These are phyloP conservation scores for Solanum hybrid DNA, from an alignment of 305 asterid genomes.

Conservation along the genomic window DNA sequence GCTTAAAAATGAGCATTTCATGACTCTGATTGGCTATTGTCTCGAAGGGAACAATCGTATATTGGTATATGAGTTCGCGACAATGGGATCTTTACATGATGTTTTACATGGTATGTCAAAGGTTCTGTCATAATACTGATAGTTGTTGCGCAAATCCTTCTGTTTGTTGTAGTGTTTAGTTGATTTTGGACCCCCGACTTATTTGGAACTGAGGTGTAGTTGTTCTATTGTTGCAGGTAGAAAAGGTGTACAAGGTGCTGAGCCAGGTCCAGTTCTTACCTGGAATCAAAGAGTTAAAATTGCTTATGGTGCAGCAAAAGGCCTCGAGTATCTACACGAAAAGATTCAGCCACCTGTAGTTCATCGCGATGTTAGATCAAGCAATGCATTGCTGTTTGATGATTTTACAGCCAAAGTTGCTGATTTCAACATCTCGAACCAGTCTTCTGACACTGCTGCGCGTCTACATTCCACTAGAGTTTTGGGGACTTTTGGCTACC, in stretches of 20 bases:
- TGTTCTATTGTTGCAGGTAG: constrained; percentile 18
- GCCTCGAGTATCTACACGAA: constrained; percentile 61
- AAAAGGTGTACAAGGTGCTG: constrained; percentile 47
- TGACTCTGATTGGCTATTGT: constrained; percentile 65
- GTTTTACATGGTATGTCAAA: constrained; percentile 54
- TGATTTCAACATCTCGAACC: constrained; percentile 75
- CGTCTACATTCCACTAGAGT: constrained; percentile 79
- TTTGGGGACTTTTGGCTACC: constrained; percentile 84
- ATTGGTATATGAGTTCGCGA: constrained; percentile 63
- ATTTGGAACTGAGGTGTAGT: not conserved
- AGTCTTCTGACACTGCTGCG: constrained; percentile 77
- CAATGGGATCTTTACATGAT: constrained; percentile 79
- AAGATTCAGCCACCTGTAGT: constrained; percentile 59
- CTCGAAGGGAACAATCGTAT: constrained; percentile 53
- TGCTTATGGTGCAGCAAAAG: constrained; percentile 41
- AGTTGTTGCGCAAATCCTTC: too few relatives aligned
- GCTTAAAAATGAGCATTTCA: constrained; percentile 63
- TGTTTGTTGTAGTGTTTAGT: too few relatives aligned
- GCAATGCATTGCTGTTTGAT: constrained; percentile 72
- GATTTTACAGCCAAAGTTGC: constrained; percentile 72
- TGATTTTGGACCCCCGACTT: not conserved
- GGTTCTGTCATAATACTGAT: too few relatives aligned
- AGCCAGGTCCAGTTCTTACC: constrained; percentile 59
- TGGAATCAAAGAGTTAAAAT: constrained; percentile 36
- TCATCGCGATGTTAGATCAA: constrained; percentile 81